These are phyloP conservation scores for Nymphaea colorata DNA, from an alignment of 164 flowering plant genomes.

Conservation along the genomic window DNA sequence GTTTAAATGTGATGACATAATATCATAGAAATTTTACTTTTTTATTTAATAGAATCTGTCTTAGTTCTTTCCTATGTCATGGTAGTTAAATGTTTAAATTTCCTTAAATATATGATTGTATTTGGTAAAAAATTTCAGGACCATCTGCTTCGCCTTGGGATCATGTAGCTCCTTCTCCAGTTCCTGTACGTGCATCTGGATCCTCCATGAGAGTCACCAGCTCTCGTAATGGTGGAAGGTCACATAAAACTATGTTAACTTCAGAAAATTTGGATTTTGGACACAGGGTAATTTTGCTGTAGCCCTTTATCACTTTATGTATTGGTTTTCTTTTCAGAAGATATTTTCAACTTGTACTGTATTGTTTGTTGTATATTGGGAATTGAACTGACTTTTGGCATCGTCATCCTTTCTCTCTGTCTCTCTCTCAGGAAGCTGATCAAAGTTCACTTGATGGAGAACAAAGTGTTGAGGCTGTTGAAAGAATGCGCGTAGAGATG, in stretches of 20 bases:
- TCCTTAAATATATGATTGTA: too few species aligned
- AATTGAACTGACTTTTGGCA: too few species aligned
- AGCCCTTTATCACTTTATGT: too few species aligned
- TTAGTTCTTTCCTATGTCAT: too few species aligned
- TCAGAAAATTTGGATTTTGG: conserved; percentile 6
- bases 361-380: too few species aligned
- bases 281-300: too few species aligned
- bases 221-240: conserved; percentile 34
- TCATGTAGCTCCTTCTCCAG: conserved; percentile 62
- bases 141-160: conserved; percentile 78
- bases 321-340: too few species aligned
- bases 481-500: conserved; percentile 82
- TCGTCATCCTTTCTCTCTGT: background rate
- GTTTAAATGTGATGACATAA: too few species aligned
- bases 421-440: conserved; percentile 16
- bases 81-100: too few species aligned
- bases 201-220: conserved; percentile 47
- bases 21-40: too few species aligned
- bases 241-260: conserved; percentile 33
- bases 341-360: too few species aligned
- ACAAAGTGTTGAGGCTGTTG: conserved; percentile 44
- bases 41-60: too few species aligned
- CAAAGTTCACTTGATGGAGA: conserved; percentile 18
- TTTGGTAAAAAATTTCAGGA: conserved; percentile 9
- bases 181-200: conserved; percentile 89